Conservation (phyloP, 2,329 filamentous ascomycete species). For the Pyrenochaeta sp. region DNA sequence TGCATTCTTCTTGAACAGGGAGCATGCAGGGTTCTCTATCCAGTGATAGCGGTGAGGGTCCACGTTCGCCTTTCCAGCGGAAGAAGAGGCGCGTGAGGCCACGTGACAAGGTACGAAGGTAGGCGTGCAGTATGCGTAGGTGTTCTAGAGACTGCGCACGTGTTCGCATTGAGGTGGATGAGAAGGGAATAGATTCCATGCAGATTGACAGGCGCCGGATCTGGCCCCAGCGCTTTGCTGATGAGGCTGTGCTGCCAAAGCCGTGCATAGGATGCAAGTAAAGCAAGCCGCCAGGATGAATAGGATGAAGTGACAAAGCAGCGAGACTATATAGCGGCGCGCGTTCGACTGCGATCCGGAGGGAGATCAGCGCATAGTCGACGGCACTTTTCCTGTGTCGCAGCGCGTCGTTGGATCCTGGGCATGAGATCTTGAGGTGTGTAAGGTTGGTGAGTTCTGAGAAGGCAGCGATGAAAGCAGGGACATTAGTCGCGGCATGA, state of each 20-base stretch:
- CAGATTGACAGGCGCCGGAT: constrained; percentile 77
- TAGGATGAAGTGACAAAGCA: constrained; percentile 74
- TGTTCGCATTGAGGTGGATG: constrained; percentile 60
- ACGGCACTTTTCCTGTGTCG: constrained; percentile 79
- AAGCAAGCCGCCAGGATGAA: constrained; percentile 78
- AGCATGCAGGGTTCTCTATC: constrained; percentile 75
- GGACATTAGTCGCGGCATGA: constrained; percentile 87
- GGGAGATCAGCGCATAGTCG: constrained; percentile 87
- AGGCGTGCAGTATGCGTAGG: constrained; percentile 74
- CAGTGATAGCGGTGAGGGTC: constrained; percentile 77
- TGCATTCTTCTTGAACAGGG: constrained; percentile 53
- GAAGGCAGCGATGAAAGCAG: constrained; percentile 81
- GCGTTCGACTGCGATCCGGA: constrained; percentile 83
- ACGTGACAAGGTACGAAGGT: constrained; percentile 74
- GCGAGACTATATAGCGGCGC: constrained; percentile 71
- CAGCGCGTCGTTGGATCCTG: constrained; percentile 71
- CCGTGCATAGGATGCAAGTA: constrained; percentile 80
- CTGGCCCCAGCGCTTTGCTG: constrained; percentile 77
- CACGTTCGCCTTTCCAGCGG: constrained; percentile 76
- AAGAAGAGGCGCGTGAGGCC: constrained; percentile 76
- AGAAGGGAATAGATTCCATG: constrained; percentile 74
- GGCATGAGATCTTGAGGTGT: constrained; percentile 79
- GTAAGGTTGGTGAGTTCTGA: constrained; percentile 72
- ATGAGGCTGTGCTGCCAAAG: constrained; percentile 77
- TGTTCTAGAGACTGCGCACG: constrained; percentile 72